Percentiles rank a stretch among this genome's conserved stretches.
These are phyloP conservation scores for Excoecaria cochinchinensis DNA, from an alignment of 345 rosid species.

Conservation along the genomic window DNA sequence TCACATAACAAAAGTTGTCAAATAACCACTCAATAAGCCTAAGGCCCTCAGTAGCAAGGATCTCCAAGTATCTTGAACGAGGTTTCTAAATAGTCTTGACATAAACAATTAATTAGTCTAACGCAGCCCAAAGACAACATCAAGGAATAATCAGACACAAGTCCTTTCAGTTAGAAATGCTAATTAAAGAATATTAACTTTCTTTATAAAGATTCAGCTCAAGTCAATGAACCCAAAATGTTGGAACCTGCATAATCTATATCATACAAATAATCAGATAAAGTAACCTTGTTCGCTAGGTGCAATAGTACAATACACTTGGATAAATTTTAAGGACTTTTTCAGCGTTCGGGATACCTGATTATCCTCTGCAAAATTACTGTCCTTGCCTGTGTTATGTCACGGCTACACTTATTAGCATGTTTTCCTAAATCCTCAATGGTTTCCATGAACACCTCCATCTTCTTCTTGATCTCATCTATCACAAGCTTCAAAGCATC, in stretches of 20 bases:
- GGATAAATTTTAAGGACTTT: slow-evolving; percentile 25
- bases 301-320: neutral
- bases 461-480: slow-evolving; percentile 77
- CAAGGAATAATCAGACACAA: neutral
- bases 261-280: neutral
- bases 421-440: slow-evolving; percentile 60
- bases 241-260: neutral
- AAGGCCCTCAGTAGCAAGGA: too few relatives aligned
- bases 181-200: neutral
- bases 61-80: too few relatives aligned
- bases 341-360: slow-evolving; percentile 36
- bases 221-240: neutral
- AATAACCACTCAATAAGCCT: too few relatives aligned
- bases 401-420: slow-evolving; percentile 64
- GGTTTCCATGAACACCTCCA: slow-evolving; percentile 49
- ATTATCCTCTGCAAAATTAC: slow-evolving; percentile 66
- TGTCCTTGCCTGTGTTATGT: slow-evolving; percentile 69
- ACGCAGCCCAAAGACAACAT: neutral
- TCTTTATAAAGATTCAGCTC: neutral
- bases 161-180: neutral
- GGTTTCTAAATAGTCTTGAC: neutral
- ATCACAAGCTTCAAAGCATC: slow-evolving; percentile 58
- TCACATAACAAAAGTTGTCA: too few relatives aligned
- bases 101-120: neutral
- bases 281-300: slow-evolving; percentile 1